phyloP scores from a whole-genome alignment of 768 basidiomycete genomes.

The Rhodotorula paludigena region DNA sequence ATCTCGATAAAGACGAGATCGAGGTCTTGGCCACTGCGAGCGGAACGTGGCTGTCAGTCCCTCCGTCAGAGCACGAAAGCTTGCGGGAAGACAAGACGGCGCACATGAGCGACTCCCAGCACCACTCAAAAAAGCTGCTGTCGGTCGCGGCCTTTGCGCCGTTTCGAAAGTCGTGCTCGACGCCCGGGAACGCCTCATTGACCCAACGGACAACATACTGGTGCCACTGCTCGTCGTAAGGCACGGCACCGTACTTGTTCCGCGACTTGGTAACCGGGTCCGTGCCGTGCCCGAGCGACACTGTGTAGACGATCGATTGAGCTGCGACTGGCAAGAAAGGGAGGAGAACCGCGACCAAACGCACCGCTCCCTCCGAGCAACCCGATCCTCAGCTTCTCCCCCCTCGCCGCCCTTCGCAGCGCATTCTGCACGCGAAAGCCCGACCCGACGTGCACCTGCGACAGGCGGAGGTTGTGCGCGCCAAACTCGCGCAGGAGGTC shows the following conservation, averaged over 20 bases:
- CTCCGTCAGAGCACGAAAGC: not conserved
- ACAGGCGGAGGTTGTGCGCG: slow-evolving; percentile 1
- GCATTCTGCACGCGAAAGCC: not conserved
- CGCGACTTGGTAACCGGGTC: not conserved
- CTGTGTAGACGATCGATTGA: not conserved
- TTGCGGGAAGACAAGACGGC: too few relatives aligned
- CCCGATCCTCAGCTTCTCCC: slow-evolving; percentile 5
- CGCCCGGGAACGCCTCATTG: not conserved
- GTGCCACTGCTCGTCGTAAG: slow-evolving; percentile 2
- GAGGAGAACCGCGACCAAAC: not conserved
- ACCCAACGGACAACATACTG: not conserved
- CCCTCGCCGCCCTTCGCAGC: not conserved
- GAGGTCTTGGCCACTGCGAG: slow-evolving; percentile 7
- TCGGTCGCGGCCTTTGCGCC: slow-evolving; percentile 17
- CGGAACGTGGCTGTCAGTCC: not conserved
- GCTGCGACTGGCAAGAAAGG: not conserved
- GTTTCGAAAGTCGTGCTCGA: not conserved
- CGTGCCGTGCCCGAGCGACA: slow-evolving; percentile 3
- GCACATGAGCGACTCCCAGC: slow-evolving; percentile 5
- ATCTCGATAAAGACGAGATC: slow-evolving; percentile 14
- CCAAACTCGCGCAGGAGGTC: not conserved
- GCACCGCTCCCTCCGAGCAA: slow-evolving; percentile 13
- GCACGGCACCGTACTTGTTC: slow-evolving; percentile 13
- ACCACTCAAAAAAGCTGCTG: slow-evolving; percentile 10
- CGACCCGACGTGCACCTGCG: slow-evolving; percentile 7